Evolutionary conservation across 768 basidiomycete genomes (phyloP), one percentile per base, ranked within the genome.

Genomic region (Psilocybe tampanensis): DNA sequence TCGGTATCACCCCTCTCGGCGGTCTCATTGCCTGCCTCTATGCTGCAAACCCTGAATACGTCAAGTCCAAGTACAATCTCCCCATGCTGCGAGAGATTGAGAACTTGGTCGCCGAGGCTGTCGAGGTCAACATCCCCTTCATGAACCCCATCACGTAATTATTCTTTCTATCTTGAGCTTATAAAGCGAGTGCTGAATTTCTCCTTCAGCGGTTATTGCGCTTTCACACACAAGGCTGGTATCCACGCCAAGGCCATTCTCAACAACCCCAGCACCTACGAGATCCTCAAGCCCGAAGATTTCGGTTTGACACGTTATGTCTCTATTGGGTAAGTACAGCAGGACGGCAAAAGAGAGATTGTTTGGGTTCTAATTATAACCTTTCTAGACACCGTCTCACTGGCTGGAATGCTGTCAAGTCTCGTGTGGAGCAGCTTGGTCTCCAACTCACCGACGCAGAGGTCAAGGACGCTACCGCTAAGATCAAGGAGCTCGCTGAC

Each of bases 321-420:
- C 62, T 97, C 96, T 39, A 98, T 98, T 66, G 96, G 94, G 86
- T 89, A 66, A 41, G 81, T 72, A 13, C 17, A 8, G 2, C 17
- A 34, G 13, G 36, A 13, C 3, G 6, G 29, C 29, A 4, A 29
- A 29, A 29, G 5, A 29, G 29, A 29, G 29, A 29, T 39, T 39
- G 36, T 39, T 8, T 13, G 6, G 4, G 36, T 47, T 41, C 19
- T 17, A 26, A n/a, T 54, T 39, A 21, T 24, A 19, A 24, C 33
- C 44, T 59, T 47, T 60, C 3, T 58, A 92, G 93, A 23, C 95
- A 97, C 73, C 92, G 95, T 66, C 80, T 98, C 59, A 98, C 95
- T 7, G 96, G 96, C 47, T 99, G 96, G 97, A 98, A 98, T 72
- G 97, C 97, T 41, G 95, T 99, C 86, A 99, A 98, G 85, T 94